These are phyloP conservation scores for Kalanchoe fedtschenkoi DNA, from an alignment of 164 flowering plant species.

Conservation along the genomic window DNA sequence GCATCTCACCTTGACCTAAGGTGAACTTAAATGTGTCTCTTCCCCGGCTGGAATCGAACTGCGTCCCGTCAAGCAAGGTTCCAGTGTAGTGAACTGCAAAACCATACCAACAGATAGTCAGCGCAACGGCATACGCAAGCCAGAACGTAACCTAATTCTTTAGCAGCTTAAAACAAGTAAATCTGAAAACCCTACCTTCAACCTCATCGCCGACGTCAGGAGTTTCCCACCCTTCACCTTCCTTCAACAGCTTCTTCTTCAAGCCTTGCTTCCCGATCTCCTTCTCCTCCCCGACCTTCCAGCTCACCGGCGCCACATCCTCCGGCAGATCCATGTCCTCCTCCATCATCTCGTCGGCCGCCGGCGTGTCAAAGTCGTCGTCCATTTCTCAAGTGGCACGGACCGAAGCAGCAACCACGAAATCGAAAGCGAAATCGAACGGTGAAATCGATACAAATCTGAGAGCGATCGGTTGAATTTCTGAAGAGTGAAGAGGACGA, in stretches of 20 bases:
- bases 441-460: neutral
- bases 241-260: constrained; percentile 64
- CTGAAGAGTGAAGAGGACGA: neutral
- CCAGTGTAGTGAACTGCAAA: constrained; percentile 87
- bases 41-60: constrained; percentile 92
- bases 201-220: constrained; percentile 70
- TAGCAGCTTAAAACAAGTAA: neutral
- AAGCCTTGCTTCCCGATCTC: constrained; percentile 56
- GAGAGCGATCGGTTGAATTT: neutral
- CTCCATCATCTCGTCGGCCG: constrained; percentile 11
- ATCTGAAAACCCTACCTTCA: constrained; percentile 32
- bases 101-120: neutral
- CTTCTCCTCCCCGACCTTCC: constrained; percentile 65
- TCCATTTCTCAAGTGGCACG: constrained; percentile 2
- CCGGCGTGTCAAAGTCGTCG: constrained; percentile 11
- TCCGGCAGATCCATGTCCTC: constrained; percentile 20
- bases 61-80: constrained; percentile 80
- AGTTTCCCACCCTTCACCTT: constrained; percentile 56
- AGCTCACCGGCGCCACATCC: neutral
- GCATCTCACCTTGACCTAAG: constrained; percentile 89
- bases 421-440: neutral
- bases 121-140: neutral
- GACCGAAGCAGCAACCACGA: neutral
- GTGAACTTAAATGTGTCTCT: constrained; percentile 77
- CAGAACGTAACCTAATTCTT: neutral